phyloP scores from a whole-genome alignment of 2,329 filamentous ascomycete species.

The Fusarium dimerum region DNA sequence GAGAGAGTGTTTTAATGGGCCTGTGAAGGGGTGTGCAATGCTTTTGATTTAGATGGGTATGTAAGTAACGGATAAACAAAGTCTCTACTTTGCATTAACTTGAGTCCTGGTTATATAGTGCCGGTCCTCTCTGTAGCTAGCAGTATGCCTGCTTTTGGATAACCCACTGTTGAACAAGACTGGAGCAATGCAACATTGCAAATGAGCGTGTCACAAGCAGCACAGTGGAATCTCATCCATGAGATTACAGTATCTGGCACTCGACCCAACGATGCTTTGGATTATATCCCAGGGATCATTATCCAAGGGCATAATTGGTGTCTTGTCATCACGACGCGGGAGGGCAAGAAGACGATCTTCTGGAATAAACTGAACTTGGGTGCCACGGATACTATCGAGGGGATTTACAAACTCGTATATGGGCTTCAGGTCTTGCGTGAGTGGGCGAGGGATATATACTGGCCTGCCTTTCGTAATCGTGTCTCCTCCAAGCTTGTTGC shows the following conservation, averaged over 20 bases:
- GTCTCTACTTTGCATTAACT: no score
- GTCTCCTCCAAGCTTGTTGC: no score
- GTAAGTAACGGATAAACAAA: no score
- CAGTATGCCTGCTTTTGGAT: no score
- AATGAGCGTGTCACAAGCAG: slow-evolving; percentile 21
- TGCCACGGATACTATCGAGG: background rate
- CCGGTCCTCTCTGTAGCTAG: no score
- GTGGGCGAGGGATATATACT: no score
- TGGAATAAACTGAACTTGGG: slow-evolving; percentile 3
- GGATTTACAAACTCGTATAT: background rate
- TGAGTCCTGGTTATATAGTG: no score
- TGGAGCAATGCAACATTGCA: slow-evolving; percentile 14
- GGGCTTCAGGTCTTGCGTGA: background rate
- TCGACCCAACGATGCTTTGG: background rate
- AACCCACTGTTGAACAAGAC: no score
- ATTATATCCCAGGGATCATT: background rate
- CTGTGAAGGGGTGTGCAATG: no score
- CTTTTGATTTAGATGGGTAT: no score
- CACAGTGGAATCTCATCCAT: slow-evolving; percentile 15
- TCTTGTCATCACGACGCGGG: slow-evolving; percentile 1
- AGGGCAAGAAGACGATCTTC: slow-evolving; percentile 1
- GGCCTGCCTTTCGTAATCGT: no score
- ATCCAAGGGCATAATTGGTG: slow-evolving; percentile 2
- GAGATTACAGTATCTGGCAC: background rate
- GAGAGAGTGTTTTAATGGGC: no score